Base-by-base conservation (phyloP, 352 stramenopile species). In the Blastocystis sp. region DNA sequence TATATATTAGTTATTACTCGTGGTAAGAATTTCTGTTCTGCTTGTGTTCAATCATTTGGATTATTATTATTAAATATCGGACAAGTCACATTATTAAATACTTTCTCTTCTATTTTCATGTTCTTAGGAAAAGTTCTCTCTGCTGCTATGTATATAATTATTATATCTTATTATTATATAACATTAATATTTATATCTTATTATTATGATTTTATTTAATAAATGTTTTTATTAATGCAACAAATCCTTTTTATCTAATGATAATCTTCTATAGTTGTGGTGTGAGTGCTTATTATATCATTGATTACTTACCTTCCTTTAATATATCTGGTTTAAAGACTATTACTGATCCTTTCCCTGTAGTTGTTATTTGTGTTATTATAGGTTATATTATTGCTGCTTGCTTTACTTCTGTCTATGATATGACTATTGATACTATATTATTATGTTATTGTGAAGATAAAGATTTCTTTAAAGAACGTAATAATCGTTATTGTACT, bases 361-460 rank as follows among this genome's bases (percentile, higher is more conserved):
- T 87, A 27, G 37, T 94, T 16, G 58, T 95, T 16, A 80, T 88
- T 11, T n/a, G n/a, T n/a, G 68, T 89, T 18, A 40, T 91, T 0
- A 70, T 94, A 19, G 75, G 83, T 4, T 95, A 81, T 73, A 89
- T 91, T 55, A 76, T 94, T 28, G 79, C 75, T 2, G 79, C 73
- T 4, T 89, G 93, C 62, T 94, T 95, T 56, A 76, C 92, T 42
- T 74, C 77, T 21, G 80, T 93, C 4, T 95, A 93, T 68, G 81
- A 87, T 49, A 93, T 94, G 77, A 71, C 74, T 21, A 93, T 94
- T 58, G 78, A 84, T 34, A 93, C 82, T 4, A 90, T 94, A 28
- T 67, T 95, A 33, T 71, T 94, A 47, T 94, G 84, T 68, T 95
- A 94, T 68, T 86, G 91, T 57, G 83, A 89, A 35, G 86, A 95